These are phyloP conservation scores for Heracleum sosnowskyi DNA, from an alignment of 129 eudicot species.

Conservation along the genomic window DNA sequence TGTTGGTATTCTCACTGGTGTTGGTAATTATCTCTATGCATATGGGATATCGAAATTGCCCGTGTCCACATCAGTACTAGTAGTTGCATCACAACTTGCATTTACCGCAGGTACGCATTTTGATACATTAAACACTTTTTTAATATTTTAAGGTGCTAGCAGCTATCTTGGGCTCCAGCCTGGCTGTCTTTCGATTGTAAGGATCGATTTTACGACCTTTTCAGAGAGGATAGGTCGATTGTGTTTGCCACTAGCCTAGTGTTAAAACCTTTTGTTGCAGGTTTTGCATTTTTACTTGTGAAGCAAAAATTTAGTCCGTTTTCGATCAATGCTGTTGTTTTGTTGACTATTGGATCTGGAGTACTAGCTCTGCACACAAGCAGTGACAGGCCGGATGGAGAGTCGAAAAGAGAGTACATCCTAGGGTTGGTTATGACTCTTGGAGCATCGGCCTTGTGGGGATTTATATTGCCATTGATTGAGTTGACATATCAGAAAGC, in stretches of 20 bases:
- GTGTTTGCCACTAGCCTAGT: not conserved
- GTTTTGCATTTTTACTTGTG: not conserved
- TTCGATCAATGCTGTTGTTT: not conserved
- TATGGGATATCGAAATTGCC: slow-evolving; percentile 1
- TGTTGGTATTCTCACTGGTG: not conserved
- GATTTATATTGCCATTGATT: slow-evolving; percentile 29
- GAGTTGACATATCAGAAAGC: slow-evolving; percentile 36
- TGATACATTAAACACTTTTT: too few relatives aligned
- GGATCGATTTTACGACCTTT: too few relatives aligned
- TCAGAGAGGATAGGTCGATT: not conserved
- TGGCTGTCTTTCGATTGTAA: too few relatives aligned
- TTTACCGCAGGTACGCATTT: not conserved
- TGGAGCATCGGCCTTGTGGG: slow-evolving; percentile 30
- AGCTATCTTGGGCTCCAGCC: too few relatives aligned
- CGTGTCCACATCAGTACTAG: not conserved
- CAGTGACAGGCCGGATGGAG: slow-evolving; percentile 19
- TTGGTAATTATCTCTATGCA: not conserved
- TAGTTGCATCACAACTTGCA: not conserved
- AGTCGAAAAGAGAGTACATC: slow-evolving; percentile 26
- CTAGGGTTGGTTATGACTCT: slow-evolving; percentile 37
- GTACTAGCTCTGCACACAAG: not conserved
- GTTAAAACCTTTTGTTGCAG: not conserved
- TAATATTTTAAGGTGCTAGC: too few relatives aligned
- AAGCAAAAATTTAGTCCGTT: not conserved
- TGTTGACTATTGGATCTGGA: not conserved